phyloP scores from a whole-genome alignment of 495 filamentous ascomycete genomes.

The Neurospora sp. region DNA sequence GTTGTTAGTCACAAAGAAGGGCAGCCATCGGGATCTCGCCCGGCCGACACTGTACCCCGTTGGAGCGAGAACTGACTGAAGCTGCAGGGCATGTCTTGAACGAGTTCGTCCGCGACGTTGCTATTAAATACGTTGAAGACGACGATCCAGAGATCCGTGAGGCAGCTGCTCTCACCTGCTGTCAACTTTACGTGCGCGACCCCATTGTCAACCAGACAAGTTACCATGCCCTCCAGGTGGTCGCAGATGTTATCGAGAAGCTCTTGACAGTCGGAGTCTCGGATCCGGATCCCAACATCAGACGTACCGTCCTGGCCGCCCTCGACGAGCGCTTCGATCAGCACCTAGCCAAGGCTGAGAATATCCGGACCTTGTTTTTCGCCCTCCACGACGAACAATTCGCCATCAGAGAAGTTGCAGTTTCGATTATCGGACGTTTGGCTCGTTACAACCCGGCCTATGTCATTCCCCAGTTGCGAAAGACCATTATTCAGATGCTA shows the following conservation, averaged over 20 bases:
- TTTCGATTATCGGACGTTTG: slow-evolving; percentile 89
- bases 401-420: slow-evolving; percentile 82
- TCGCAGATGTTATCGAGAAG: slow-evolving; percentile 94
- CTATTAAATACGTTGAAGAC: slow-evolving; percentile 94
- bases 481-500: slow-evolving; percentile 88
- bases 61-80: slow-evolving; percentile 8
- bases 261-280: slow-evolving; percentile 89
- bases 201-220: slow-evolving; percentile 97
- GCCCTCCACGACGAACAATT: slow-evolving; percentile 96
- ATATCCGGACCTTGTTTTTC: slow-evolving; percentile 88
- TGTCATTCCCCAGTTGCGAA: slow-evolving; percentile 88
- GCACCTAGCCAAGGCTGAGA: slow-evolving; percentile 88
- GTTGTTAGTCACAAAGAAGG: not conserved
- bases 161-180: slow-evolving; percentile 91
- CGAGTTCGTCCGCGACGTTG: slow-evolving; percentile 96
- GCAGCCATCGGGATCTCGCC: not conserved
- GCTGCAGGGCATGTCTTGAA: slow-evolving; percentile 74
- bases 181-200: slow-evolving; percentile 90
- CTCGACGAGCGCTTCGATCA: slow-evolving; percentile 90
- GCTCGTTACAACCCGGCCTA: slow-evolving; percentile 91
- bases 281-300: slow-evolving; percentile 80
- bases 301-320: slow-evolving; percentile 74
- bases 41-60: not conserved
- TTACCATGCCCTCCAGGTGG: slow-evolving; percentile 88
- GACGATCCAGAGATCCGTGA: slow-evolving; percentile 90